Evolutionary conservation across 164 flowering plant genomes (phyloP), one percentile per base, ranked within the genome.

Genomic region (Liquidambar formosana): DNA sequence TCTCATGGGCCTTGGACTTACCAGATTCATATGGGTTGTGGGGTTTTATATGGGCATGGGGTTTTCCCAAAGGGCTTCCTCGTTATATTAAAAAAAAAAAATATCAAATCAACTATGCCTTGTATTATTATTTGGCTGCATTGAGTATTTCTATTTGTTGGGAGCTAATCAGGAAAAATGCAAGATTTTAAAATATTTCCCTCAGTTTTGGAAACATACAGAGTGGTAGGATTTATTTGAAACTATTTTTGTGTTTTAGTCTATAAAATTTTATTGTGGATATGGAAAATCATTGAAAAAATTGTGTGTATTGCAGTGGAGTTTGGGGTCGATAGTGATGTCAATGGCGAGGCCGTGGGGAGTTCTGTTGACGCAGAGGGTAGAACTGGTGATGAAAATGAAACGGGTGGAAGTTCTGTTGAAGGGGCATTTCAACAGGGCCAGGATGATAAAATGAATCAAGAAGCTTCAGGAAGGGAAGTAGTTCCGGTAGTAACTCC

Each of bases 301-400:
- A 63, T 64, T 47, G 57, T 70, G 19, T 66, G 5, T 74, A 28
- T 58, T 71, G 63, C 83, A 85, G 86, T 85, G 88, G 85, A 85
- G 26, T 78, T 76, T 70, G 75, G 71, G 61, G 69, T 77, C 52
- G 79, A 80, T 49, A 67, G 43, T 15, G 73, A 75, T 70, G 70
- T 54, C 16, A 71, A 74, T 78, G 80, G 76, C 16, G 85, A 71
- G 73, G 68, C 68, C n/a, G 52, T 70, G 52, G 77, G 64, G 48
- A 75, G 47, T 71, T 71, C 85, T 18, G 68, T 68, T 44, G 81
- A 61, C 48, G 61, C 71, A 60, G 82, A 77, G 28, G 66, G 58
- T 48, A 69, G 72, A 25, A 59, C 18, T 0, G 71, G 41, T 27
- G 79, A 78, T 68, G 84, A 73, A 54, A 73, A 73, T 57, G 86